Conservation (phyloP, 441 rosid species). For the Manihot esculenta region DNA sequence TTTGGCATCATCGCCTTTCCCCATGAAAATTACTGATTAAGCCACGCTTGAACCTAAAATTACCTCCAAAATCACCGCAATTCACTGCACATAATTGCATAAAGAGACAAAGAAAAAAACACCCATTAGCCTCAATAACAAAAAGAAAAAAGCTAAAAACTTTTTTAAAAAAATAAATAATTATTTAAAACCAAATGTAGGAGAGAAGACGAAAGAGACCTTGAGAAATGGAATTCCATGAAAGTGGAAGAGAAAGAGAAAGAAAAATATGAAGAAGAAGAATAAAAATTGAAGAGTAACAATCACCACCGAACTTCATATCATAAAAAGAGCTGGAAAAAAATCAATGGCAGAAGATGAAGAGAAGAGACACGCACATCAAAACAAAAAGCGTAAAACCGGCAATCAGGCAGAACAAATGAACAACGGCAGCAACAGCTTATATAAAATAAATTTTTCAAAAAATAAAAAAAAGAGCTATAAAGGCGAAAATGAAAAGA, state of each 20-base stretch:
- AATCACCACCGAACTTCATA: conserved; percentile 41
- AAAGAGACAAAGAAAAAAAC: neutral
- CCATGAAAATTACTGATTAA: conserved; percentile 43
- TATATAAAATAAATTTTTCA: neutral
- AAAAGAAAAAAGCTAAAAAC: neutral
- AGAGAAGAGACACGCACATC: neutral
- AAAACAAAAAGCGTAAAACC: neutral
- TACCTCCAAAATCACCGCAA: conserved; percentile 19
- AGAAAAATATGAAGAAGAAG: neutral
- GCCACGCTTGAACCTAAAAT: conserved; percentile 22
- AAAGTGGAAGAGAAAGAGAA: conserved; percentile 17
- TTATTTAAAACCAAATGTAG: too few species aligned
- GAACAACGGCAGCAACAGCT: too few species aligned
- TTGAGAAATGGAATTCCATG: conserved; percentile 34
- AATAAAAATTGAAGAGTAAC: conserved; percentile 16
- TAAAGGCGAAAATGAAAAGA: neutral
- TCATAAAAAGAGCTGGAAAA: conserved; percentile 12
- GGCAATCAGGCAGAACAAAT: neutral
- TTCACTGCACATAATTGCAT: conserved; percentile 24
- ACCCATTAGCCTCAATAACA: neutral
- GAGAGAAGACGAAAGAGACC: conserved; percentile 10
- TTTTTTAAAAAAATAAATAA: too few species aligned
- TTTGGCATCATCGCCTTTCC: conserved; percentile 40
- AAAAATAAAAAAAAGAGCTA: neutral
- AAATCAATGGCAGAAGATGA: neutral